Conservation (phyloP, 257 asterid genomes). For the Solanum okadae region DNA sequence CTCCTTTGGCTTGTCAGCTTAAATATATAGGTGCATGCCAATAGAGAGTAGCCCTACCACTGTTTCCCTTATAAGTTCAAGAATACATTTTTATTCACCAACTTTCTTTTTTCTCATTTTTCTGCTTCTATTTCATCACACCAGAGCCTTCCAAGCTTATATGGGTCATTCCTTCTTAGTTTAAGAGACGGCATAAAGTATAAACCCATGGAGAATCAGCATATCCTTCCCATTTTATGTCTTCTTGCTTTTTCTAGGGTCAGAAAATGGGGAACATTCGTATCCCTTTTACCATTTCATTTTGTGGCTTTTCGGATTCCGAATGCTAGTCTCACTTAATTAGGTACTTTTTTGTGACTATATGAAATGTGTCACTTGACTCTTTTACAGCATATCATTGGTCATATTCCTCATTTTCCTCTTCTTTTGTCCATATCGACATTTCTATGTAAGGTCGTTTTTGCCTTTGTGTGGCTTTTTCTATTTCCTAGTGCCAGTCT, state of each 20-base stretch:
- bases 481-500: neutral
- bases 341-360: neutral
- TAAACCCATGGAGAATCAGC: constrained; percentile 23
- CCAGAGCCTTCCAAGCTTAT: neutral
- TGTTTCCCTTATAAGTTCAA: neutral
- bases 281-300: neutral
- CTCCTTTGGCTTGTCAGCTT: too few species aligned
- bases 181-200: constrained; percentile 2
- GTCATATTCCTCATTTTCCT: constrained; percentile 1
- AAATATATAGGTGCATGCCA: too few species aligned
- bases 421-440: neutral
- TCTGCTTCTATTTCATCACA: neutral
- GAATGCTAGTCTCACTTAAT: neutral
- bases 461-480: neutral
- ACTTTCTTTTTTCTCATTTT: neutral
- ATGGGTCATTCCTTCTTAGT: neutral
- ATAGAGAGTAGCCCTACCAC: too few species aligned
- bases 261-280: neutral
- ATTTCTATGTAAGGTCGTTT: neutral
- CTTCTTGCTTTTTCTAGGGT: neutral
- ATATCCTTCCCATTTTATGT: constrained; percentile 16
- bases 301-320: neutral
- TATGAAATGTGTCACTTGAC: neutral
- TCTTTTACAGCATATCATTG: constrained; percentile 8
- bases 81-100: neutral